Evolutionary conservation across 805 yeast genomes (phyloP), one percentile per base, ranked within the genome.

Genomic region (Saccharomyces paradoxus): DNA sequence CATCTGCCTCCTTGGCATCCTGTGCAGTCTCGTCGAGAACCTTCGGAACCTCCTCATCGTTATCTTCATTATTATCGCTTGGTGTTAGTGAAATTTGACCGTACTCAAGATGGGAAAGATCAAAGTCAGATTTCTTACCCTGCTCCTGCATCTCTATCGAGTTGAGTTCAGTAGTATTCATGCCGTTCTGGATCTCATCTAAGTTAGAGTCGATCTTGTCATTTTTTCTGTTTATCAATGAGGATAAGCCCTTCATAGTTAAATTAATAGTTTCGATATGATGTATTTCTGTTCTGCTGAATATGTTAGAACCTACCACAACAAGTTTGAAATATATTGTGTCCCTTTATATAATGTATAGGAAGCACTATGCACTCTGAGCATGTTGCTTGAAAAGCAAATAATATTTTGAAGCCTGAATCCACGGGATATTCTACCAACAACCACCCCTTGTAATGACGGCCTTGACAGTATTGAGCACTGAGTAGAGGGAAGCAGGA

Each of bases 1-100:
- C 64, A 44, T 61, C 57, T 8, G 61, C 56, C 28, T 54, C 59
- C 49, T 54, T 50, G 9, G 64, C 64, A 41, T 59, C 61, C 17
- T 51, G 53, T 10, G 53, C 48, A 4, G 55, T 56, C 2, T 37
- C 41, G 32, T 50, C 54, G 29, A 53, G 24, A 22, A 48, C 32
- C 21, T 32, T 41, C 3, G 50, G 31, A 7, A 51, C 27, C 14
- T 32, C 22, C 12, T 48, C 52, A 30, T 50, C 52, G 1, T 53
- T 31, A 31, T 14, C 22, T 10, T 48, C 50, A 30, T 50, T 51
- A 2, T 53, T 52, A 41, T 51, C 59, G 21, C 41, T 50, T 24
- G 50, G 32, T 9, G 44, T 29, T 49, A 17, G 49, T 13, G 50
- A 21, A 22, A 48, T 56, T 7, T 31, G 49, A 13, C 55, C 55